phyloP scores from a whole-genome alignment of 805 yeast genomes.

The Candida anglica region DNA sequence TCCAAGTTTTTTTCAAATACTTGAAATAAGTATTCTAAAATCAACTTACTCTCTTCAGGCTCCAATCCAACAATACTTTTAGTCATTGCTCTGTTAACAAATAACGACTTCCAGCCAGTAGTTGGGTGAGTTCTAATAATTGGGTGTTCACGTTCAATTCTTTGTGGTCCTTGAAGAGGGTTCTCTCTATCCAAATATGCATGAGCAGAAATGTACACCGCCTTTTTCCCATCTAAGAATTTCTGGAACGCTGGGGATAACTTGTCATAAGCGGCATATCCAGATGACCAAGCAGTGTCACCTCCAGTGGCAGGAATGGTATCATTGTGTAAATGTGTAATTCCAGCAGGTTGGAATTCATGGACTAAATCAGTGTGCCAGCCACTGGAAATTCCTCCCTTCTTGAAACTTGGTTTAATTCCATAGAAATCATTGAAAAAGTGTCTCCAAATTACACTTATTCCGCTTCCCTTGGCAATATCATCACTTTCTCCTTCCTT shows the following conservation, averaged over 20 bases:
- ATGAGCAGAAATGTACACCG: constrained; percentile 39
- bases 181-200: constrained; percentile 30
- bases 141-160: constrained; percentile 27
- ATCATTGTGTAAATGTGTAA: constrained; percentile 51
- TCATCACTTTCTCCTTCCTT: constrained; percentile 17
- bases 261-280: constrained; percentile 50
- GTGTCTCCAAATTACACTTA: constrained; percentile 29
- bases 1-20: constrained; percentile 46
- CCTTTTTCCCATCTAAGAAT: constrained; percentile 42
- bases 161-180: constrained; percentile 27
- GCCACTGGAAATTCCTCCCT: constrained; percentile 18
- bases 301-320: constrained; percentile 50
- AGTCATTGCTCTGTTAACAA: constrained; percentile 26
- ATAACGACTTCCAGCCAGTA: constrained; percentile 30
- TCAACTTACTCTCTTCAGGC: constrained; percentile 29
- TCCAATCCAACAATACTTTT: constrained; percentile 26
- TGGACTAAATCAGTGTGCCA: constrained; percentile 56
- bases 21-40: constrained; percentile 38
- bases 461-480: constrained; percentile 14
- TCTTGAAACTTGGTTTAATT: constrained; percentile 18
- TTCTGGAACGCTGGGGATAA: constrained; percentile 45
- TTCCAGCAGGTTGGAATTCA: constrained; percentile 53
- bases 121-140: constrained; percentile 29
- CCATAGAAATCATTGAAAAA: constrained; percentile 13
- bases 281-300: constrained; percentile 50